Conservation (phyloP, 2,329 filamentous ascomycete genomes). For the Fusarium tjaetaba region DNA sequence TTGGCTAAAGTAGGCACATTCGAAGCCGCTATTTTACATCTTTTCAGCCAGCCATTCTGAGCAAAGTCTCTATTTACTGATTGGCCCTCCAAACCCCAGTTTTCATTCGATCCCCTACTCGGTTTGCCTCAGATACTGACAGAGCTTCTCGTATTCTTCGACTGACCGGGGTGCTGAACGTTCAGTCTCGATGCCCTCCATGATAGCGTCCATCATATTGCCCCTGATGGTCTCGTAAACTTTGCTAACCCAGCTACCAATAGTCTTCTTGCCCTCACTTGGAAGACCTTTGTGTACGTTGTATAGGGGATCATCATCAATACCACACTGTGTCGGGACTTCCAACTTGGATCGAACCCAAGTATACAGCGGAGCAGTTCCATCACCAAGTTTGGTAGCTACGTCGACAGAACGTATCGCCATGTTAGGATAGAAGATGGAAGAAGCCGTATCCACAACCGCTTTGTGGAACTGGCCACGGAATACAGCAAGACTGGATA, state of each 20-base stretch:
- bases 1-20: neutral
- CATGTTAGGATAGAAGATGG: slow-evolving; percentile 44
- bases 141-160: slow-evolving; percentile 39
- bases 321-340: slow-evolving; percentile 46
- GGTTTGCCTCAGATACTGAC: slow-evolving; percentile 9
- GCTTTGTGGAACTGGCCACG: slow-evolving; percentile 30
- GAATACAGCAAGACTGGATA: slow-evolving; percentile 41
- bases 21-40: neutral
- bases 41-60: neutral
- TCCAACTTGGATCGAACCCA: slow-evolving; percentile 44
- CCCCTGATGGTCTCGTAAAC: slow-evolving; percentile 47
- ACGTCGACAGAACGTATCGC: slow-evolving; percentile 36
- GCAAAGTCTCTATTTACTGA: too few species aligned
- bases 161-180: slow-evolving; percentile 29
- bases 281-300: slow-evolving; percentile 33
- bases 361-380: slow-evolving; percentile 44
- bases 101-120: neutral
- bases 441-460: slow-evolving; percentile 30
- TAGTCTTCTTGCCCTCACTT: slow-evolving; percentile 45
- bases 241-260: slow-evolving; percentile 46
- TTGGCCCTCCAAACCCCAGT: neutral
- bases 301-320: slow-evolving; percentile 46
- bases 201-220: slow-evolving; percentile 44
- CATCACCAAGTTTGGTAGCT: slow-evolving; percentile 44
- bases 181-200: slow-evolving; percentile 39